A percentile compares a stretch with the other conserved stretches of the same genome.
These are phyloP conservation scores for Symbiodinium natans DNA, from an alignment of 73 alveolate species.

Conservation along the genomic window DNA sequence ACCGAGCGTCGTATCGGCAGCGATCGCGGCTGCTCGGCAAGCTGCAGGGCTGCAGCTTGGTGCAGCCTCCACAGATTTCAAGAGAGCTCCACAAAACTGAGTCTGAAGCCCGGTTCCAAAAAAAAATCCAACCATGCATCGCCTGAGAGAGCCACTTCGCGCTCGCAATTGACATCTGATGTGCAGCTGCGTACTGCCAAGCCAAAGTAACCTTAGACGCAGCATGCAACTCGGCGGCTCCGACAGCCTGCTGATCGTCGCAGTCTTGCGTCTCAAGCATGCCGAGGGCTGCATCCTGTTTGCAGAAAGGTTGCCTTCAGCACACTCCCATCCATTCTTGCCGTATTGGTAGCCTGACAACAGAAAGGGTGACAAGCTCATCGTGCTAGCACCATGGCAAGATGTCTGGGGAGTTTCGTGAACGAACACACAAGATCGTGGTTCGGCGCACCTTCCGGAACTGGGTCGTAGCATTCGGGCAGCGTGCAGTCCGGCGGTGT, in stretches of 20 bases:
- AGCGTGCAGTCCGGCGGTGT: conserved; percentile 11
- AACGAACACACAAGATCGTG: no score
- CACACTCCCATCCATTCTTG: conserved; percentile 41
- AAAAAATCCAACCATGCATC: no score
- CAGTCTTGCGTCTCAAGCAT: no score
- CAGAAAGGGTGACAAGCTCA: no score
- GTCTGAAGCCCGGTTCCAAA: no score
- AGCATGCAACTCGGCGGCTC: no score
- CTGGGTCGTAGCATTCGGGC: conserved; percentile 84
- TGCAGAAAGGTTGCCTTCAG: not conserved
- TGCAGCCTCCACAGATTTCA: conserved; percentile 28
- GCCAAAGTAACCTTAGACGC: conserved; percentile 9
- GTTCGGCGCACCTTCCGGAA: conserved; percentile 51
- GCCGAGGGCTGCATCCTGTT: no score
- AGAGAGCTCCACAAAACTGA: no score
- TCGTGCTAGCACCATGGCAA: no score
- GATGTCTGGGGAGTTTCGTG: no score
- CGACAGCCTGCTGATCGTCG: no score
- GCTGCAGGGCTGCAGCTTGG: conserved; percentile 51
- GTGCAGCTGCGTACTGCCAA: conserved; percentile 33
- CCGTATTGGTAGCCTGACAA: conserved; percentile 53
- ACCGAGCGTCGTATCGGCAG: conserved; percentile 30
- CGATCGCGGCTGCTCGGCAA: conserved; percentile 2
- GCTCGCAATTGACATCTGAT: conserved; percentile 44
- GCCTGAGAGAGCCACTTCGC: conserved; percentile 45